Conservation (phyloP, 140 eudicot species). For the Erigeron philadelphicus region DNA sequence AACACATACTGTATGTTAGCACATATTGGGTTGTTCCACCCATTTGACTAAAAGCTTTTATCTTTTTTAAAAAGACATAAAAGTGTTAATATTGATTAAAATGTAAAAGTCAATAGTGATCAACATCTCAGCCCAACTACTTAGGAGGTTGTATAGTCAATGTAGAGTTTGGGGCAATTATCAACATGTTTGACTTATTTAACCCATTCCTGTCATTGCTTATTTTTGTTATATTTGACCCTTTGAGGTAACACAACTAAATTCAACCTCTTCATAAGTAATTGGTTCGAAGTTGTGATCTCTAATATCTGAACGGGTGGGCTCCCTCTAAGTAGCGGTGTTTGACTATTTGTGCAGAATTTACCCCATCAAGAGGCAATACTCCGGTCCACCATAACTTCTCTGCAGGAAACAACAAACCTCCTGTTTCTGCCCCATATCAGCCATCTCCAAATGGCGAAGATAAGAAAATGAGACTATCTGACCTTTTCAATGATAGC, state of each 20-base stretch:
- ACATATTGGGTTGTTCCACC: too few species aligned
- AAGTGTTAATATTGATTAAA: too few species aligned
- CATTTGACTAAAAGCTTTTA: too few species aligned
- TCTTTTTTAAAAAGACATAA: too few species aligned
- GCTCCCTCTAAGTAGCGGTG: slow-evolving; percentile 4
- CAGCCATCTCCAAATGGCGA: slow-evolving; percentile 43
- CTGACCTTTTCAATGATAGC: slow-evolving; percentile 64
- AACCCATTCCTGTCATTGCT: background rate
- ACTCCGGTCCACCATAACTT: slow-evolving; percentile 73
- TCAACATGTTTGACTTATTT: background rate
- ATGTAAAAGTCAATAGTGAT: background rate
- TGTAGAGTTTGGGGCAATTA: background rate
- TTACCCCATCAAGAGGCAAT: slow-evolving; percentile 81
- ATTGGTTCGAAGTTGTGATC: background rate
- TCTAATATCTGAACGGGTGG: background rate
- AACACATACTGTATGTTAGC: too few species aligned
- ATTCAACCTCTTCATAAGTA: background rate
- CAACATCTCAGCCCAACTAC: background rate
- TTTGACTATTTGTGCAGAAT: slow-evolving; percentile 43
- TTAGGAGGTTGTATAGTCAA: background rate
- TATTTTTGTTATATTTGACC: background rate
- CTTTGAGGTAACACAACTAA: background rate
- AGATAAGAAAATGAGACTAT: slow-evolving; percentile 49
- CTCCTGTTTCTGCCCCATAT: slow-evolving; percentile 13
- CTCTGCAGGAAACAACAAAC: slow-evolving; percentile 34